Conservation (phyloP, 495 filamentous ascomycete species). For the Ascobolus immersus region DNA sequence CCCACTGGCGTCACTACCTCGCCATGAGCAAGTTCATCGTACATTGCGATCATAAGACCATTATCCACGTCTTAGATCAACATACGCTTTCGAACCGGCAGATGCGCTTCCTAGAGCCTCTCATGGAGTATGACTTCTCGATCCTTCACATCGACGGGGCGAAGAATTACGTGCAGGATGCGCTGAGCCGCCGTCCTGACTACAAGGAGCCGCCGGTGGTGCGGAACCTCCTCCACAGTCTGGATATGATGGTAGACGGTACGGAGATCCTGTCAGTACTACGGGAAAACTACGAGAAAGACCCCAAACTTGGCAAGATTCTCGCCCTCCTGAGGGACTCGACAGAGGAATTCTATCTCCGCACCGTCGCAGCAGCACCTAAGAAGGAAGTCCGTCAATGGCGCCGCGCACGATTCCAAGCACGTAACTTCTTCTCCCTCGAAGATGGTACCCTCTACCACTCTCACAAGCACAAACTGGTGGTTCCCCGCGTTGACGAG, state of each 20-base stretch:
- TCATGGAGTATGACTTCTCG: conserved; percentile 1
- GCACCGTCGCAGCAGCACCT: too few relatives aligned
- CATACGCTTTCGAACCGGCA: neutral
- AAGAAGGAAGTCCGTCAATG: neutral
- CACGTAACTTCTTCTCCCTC: too few relatives aligned
- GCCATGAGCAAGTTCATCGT: neutral
- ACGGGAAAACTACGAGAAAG: too few relatives aligned
- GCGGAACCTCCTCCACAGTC: neutral
- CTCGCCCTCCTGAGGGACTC: too few relatives aligned
- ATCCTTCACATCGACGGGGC: neutral
- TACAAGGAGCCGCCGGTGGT: conserved; percentile 1
- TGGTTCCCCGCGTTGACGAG: too few relatives aligned
- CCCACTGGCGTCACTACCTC: neutral
- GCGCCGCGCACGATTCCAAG: too few relatives aligned
- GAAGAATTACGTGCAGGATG: neutral
- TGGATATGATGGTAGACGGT: too few relatives aligned
- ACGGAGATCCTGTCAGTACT: too few relatives aligned
- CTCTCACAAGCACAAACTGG: too few relatives aligned
- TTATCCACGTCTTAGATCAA: neutral
- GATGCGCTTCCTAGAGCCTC: neutral
- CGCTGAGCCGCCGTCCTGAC: neutral
- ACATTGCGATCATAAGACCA: neutral
- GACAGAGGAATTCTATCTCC: too few relatives aligned
- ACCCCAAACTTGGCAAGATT: too few relatives aligned
- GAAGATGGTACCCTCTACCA: too few relatives aligned